Percentiles rank a stretch among this genome's conserved stretches.
phyloP scores from a whole-genome alignment of 164 flowering plant species.

The Tetrastigma voinierianum region DNA sequence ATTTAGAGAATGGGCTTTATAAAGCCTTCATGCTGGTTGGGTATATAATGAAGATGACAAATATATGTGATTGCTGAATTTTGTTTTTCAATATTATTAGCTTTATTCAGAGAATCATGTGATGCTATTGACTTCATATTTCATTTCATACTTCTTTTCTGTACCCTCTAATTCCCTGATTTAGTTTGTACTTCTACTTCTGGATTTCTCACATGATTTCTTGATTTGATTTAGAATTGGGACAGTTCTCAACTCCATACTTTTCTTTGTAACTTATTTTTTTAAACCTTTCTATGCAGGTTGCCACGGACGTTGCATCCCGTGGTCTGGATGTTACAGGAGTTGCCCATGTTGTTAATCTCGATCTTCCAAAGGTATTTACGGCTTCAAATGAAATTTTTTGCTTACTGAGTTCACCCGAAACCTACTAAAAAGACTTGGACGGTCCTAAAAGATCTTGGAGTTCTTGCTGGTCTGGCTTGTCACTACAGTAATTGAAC shows the following conservation, averaged over 20 bases:
- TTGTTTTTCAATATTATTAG: no score
- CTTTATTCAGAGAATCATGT: no score
- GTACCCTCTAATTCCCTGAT: not conserved
- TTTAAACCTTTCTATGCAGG: conserved; percentile 29
- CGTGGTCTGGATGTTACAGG: conserved; percentile 76
- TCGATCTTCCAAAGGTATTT: conserved; percentile 74
- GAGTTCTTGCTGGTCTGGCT: not conserved
- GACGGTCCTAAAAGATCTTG: conserved; percentile 1
- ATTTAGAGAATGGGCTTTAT: not conserved
- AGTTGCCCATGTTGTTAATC: conserved; percentile 67
- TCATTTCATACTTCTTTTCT: not conserved
- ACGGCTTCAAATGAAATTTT: conserved; percentile 8
- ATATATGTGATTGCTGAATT: not conserved
- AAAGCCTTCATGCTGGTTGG: no score
- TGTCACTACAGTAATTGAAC: not conserved
- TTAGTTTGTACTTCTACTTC: not conserved
- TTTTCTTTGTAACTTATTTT: not conserved
- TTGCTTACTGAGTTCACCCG: conserved; percentile 3
- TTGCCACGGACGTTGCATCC: conserved; percentile 79
- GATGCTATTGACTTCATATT: not conserved
- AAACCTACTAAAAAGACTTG: not conserved
- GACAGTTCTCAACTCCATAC: not conserved
- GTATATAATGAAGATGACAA: no score
- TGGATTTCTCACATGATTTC: not conserved
- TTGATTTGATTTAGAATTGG: not conserved